A percentile compares a stretch with the other conserved stretches of the same genome.
Evolutionary conservation across 2,329 filamentous ascomycete genomes (phyloP).

Genomic region (Dendrostoma leiphaemia): DNA sequence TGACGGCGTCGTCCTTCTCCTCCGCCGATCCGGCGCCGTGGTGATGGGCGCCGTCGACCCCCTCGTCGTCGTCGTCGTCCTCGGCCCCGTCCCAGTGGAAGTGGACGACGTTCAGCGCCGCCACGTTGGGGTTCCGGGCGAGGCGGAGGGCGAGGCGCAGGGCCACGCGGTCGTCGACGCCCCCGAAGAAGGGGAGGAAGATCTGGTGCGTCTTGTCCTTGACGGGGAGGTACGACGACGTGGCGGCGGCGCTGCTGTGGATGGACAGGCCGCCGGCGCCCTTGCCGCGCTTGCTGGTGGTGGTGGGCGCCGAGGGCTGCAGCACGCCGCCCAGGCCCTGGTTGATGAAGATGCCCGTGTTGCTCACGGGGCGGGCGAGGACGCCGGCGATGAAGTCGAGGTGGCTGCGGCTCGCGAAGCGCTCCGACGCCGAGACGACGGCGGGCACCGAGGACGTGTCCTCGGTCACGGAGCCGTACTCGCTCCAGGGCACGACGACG

Average conservation of each 20-base stretch:
- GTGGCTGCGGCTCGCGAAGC: conserved; percentile 63
- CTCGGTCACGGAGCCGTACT: conserved; percentile 74
- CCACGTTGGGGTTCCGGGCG: conserved; percentile 74
- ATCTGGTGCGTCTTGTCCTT: conserved; percentile 75
- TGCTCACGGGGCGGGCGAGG: conserved; percentile 62
- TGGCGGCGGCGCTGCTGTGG: conserved; percentile 50
- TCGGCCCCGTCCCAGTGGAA: conserved; percentile 39
- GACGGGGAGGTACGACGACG: conserved; percentile 55
- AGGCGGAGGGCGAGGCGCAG: conserved; percentile 82
- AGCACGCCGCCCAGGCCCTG: conserved; percentile 45
- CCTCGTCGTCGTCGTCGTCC: conserved; percentile 20
- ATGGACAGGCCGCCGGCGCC: conserved; percentile 58
- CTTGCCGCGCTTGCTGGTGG: conserved; percentile 29
- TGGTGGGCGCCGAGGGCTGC: conserved; percentile 23
- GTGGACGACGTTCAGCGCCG: conserved; percentile 71
- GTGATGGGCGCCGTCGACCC: conserved; percentile 18
- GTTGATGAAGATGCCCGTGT: conserved; percentile 78
- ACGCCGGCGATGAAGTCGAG: conserved; percentile 70
- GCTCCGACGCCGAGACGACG: conserved; percentile 48
- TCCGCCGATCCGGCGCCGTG: conserved; percentile 24
- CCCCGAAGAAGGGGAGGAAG: conserved; percentile 84
- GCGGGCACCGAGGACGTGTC: conserved; percentile 42
- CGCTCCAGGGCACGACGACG: conserved; percentile 86
- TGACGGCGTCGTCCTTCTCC: conserved; percentile 23
- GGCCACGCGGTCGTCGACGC: conserved; percentile 76